Conservation (phyloP, 2,329 filamentous ascomycete genomes). For the Cladosporium sphaerospermum region DNA sequence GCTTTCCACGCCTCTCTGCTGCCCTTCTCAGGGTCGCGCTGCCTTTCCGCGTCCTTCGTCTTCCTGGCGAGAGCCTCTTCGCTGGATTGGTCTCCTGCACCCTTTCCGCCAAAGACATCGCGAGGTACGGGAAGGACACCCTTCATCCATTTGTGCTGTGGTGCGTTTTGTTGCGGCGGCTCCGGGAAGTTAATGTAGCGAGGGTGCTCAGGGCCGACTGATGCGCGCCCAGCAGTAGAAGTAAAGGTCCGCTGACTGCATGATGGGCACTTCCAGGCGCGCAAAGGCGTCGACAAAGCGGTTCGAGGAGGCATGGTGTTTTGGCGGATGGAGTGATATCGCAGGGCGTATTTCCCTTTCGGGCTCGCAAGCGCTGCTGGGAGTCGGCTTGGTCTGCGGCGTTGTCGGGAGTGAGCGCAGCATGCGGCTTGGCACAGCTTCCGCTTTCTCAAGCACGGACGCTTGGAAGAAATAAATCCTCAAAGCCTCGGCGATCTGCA, state of each 20-base stretch:
- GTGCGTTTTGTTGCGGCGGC: conserved; percentile 62
- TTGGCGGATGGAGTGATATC: conserved; percentile 1
- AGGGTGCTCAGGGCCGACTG: conserved; percentile 77
- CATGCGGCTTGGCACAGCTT: too few relatives aligned
- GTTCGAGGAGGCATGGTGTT: conserved; percentile 37
- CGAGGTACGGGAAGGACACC: conserved; percentile 80
- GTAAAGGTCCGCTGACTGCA: conserved; percentile 37
- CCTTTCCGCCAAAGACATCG: conserved; percentile 58
- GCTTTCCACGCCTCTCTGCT: conserved; percentile 60
- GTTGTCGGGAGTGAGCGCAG: neutral
- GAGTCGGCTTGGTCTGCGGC: neutral
- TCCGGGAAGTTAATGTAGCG: conserved; percentile 76
- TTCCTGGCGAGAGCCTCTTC: conserved; percentile 18
- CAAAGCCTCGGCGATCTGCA: neutral
- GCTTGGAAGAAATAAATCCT: too few relatives aligned
- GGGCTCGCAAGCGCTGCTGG: neutral
- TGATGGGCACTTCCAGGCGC: conserved; percentile 31
- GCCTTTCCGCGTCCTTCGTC: conserved; percentile 29
- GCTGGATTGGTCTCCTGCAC: conserved; percentile 52
- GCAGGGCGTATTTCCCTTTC: neutral
- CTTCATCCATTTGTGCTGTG: conserved; percentile 50
- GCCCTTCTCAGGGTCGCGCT: conserved; percentile 28
- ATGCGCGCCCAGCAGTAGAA: conserved; percentile 37
- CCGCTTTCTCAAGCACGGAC: too few relatives aligned
- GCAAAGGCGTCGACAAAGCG: conserved; percentile 25